Percentiles rank a stretch among this genome's conserved stretches.
Conservation (phyloP, 108 stramenopile species). For the Conticribra weissflogii region DNA sequence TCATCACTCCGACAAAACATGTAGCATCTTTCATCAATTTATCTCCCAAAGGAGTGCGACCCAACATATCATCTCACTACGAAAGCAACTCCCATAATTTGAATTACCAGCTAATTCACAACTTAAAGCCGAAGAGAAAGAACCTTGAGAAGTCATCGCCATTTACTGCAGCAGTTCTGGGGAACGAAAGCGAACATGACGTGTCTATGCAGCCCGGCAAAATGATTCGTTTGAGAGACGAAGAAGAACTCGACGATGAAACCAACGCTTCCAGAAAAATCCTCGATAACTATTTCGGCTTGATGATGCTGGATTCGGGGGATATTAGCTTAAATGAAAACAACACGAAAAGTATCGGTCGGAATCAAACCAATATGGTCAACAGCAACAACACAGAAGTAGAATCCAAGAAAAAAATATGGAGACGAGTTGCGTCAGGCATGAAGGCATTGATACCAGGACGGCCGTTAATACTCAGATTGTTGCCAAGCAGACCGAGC, state of each 20-base stretch:
- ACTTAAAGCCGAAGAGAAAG: too few species aligned
- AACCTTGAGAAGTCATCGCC: neutral
- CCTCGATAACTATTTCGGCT: too few species aligned
- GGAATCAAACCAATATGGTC: neutral
- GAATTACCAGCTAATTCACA: too few species aligned
- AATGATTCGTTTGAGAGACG: neutral
- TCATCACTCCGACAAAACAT: too few species aligned
- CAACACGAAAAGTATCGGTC: too few species aligned
- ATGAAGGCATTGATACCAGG: constrained; percentile 13
- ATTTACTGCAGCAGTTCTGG: neutral
- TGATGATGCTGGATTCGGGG: too few species aligned
- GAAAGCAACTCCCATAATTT: too few species aligned
- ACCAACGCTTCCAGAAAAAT: too few species aligned
- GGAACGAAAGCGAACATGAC: neutral
- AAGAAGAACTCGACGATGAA: neutral
- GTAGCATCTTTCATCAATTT: too few species aligned
- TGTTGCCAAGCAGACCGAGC: constrained; percentile 11
- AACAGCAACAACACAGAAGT: neutral
- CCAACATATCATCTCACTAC: too few species aligned
- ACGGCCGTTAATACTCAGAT: constrained; percentile 27
- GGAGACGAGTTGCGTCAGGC: neutral
- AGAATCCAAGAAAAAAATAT: neutral
- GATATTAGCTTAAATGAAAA: too few species aligned
- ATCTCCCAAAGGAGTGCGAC: too few species aligned
- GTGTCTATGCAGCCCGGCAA: neutral